These are phyloP conservation scores for Coniella vitis DNA, from an alignment of 2,329 filamentous ascomycete genomes.

Conservation along the genomic window DNA sequence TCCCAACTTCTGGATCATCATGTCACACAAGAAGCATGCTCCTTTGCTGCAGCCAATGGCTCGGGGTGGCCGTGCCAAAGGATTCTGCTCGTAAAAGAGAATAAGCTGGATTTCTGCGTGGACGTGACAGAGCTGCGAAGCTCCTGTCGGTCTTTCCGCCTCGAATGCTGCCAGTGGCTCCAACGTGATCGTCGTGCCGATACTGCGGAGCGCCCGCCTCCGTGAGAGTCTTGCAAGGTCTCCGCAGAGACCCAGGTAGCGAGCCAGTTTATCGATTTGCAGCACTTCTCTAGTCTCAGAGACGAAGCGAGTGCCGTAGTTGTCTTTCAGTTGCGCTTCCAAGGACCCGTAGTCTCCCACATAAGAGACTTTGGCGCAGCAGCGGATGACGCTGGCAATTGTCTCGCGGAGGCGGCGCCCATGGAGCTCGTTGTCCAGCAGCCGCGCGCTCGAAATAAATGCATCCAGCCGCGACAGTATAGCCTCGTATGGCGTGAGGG, in stretches of 20 bases:
- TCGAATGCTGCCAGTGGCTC: background rate
- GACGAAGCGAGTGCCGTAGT: background rate
- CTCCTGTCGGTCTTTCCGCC: background rate
- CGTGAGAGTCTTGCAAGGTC: background rate
- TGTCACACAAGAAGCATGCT: background rate
- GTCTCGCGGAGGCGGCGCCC: background rate
- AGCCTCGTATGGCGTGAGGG: background rate
- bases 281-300: background rate
- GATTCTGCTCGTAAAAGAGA: background rate
- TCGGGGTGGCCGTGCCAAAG: background rate
- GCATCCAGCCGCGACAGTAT: background rate
- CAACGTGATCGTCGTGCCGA: background rate
- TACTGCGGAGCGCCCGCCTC: background rate
- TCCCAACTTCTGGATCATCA: background rate
- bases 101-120: background rate
- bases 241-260: background rate
- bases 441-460: background rate
- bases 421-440: background rate
- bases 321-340: background rate
- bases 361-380: background rate
- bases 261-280: background rate
- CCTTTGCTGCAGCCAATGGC: background rate
- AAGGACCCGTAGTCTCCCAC: background rate
- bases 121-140: background rate
- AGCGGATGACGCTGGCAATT: background rate